Evolutionary conservation across 2,329 filamentous ascomycete species (phyloP).

Genomic region (Dactylellina parvicollis): DNA sequence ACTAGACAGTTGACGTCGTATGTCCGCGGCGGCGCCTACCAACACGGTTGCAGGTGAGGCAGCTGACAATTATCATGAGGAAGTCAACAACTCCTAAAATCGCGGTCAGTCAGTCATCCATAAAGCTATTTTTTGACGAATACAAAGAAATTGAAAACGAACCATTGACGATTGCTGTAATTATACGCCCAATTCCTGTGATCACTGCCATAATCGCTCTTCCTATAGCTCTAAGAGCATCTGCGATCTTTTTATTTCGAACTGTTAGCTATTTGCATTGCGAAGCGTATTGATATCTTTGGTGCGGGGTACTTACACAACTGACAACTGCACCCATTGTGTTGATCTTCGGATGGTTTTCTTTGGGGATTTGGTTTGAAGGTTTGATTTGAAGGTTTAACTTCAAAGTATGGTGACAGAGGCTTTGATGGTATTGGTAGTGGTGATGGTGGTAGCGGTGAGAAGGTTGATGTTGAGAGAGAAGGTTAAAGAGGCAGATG

Average conservation of each 20-base stretch:
- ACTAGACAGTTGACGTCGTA: conserved; percentile 40
- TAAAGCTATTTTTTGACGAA: not conserved
- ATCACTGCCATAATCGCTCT: conserved; percentile 50
- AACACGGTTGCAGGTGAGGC: conserved; percentile 49
- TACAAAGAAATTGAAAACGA: not conserved
- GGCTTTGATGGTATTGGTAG: not conserved
- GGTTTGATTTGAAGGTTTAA: not conserved
- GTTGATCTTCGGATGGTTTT: not conserved
- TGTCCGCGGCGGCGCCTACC: conserved; percentile 25
- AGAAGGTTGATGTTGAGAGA: not conserved
- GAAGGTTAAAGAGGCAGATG: not conserved
- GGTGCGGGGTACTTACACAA: conserved; percentile 21
- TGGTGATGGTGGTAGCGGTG: too few relatives aligned
- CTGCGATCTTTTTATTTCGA: conserved; percentile 26
- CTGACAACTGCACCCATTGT: conserved; percentile 50
- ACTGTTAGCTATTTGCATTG: not conserved
- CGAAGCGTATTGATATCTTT: not conserved
- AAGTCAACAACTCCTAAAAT: conserved; percentile 41
- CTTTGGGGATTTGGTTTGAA: not conserved
- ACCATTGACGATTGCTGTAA: conserved; percentile 50
- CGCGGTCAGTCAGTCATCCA: not conserved
- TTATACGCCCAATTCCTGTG: conserved; percentile 40
- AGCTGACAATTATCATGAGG: conserved; percentile 53
- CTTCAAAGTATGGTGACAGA: not conserved
- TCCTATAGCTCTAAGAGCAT: conserved; percentile 41